Evolutionary conservation across 2,329 filamentous ascomycete genomes (phyloP).

Genomic region (Huntiella abstrusa): DNA sequence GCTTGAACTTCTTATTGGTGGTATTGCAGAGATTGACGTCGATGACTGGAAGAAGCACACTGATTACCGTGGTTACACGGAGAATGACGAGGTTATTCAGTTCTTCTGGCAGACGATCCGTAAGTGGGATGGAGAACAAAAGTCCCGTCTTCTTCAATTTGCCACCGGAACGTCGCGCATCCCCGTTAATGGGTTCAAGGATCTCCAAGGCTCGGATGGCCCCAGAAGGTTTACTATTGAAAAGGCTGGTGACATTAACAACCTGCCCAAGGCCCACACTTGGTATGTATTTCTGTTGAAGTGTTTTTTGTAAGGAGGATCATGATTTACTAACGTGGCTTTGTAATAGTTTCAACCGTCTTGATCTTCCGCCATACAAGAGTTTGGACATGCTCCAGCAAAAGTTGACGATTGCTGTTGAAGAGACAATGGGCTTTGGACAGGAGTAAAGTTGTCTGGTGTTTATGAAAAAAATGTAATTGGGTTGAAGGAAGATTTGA

Average conservation of each 20-base stretch:
- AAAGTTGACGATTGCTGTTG: constrained; percentile 91
- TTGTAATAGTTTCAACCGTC: constrained; percentile 66
- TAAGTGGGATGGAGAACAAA: constrained; percentile 95
- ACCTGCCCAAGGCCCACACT: constrained; percentile 91
- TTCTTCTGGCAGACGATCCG: constrained; percentile 98
- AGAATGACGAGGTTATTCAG: constrained; percentile 90
- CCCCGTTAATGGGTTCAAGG: constrained; percentile 98
- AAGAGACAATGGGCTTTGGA: constrained; percentile 96
- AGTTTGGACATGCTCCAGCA: constrained; percentile 63
- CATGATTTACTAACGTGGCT: constrained; percentile 12
- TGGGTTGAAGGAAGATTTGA: neutral
- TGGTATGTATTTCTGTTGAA: constrained; percentile 45
- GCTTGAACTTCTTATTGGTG: constrained; percentile 85
- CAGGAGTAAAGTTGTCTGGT: constrained; percentile 50
- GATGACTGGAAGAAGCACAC: constrained; percentile 99
- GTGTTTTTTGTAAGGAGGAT: neutral
- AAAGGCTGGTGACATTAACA: constrained; percentile 78
- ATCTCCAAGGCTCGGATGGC: constrained; percentile 90
- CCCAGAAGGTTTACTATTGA: constrained; percentile 94
- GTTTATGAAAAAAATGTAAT: neutral
- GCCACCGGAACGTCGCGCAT: constrained; percentile 95
- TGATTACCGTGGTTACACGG: constrained; percentile 95
- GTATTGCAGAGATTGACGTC: constrained; percentile 98
- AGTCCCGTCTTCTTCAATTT: constrained; percentile 88
- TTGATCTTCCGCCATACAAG: constrained; percentile 91